Percentiles rank a stretch among this genome's conserved stretches.
These are phyloP conservation scores for Cadophora luteo-olivacea DNA, from an alignment of 2,329 filamentous ascomycete species.

Conservation along the genomic window DNA sequence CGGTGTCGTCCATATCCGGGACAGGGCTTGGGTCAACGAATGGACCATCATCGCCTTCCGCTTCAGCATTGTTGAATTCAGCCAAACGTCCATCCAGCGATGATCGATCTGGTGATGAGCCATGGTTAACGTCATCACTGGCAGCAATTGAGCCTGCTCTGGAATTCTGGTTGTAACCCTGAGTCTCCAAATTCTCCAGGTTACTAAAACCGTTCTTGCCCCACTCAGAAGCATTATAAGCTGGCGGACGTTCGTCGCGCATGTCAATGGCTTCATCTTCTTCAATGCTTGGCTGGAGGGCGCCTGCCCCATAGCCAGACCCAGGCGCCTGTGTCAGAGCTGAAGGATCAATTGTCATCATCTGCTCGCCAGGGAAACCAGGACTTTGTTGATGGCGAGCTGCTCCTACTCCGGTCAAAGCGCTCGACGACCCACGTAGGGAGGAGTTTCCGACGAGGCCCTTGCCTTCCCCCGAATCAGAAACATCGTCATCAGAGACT, in stretches of 20 bases:
- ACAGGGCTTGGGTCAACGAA: slow-evolving; percentile 38
- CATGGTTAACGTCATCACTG: slow-evolving; percentile 42
- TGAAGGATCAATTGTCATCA: slow-evolving; percentile 40
- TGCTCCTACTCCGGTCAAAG: slow-evolving; percentile 79
- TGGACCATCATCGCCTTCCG: slow-evolving; percentile 33
- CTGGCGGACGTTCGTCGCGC: slow-evolving; percentile 24
- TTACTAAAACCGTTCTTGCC: slow-evolving; percentile 6
- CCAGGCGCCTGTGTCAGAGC: slow-evolving; percentile 38
- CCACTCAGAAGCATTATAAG: slow-evolving; percentile 18
- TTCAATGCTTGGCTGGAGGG: slow-evolving; percentile 41
- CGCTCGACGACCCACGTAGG: slow-evolving; percentile 91
- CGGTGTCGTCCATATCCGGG: slow-evolving; percentile 40
- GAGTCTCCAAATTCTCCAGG: slow-evolving; percentile 30
- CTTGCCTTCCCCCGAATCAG: slow-evolving; percentile 78
- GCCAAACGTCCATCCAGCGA: slow-evolving; percentile 33
- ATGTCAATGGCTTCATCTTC: slow-evolving; percentile 44
- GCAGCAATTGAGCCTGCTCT: slow-evolving; percentile 39
- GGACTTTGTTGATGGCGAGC: slow-evolving; percentile 69
- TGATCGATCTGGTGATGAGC: slow-evolving; percentile 40
- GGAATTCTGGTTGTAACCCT: slow-evolving; percentile 34
- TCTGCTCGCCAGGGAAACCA: slow-evolving; percentile 53
- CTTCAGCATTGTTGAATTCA: slow-evolving; percentile 39
- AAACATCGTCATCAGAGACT: slow-evolving; percentile 54
- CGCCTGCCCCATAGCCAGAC: slow-evolving; percentile 33
- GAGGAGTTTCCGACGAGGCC: slow-evolving; percentile 85